These are phyloP conservation scores for Opeltia flavorubescens DNA, from an alignment of 495 filamentous ascomycete species.

Conservation along the genomic window DNA sequence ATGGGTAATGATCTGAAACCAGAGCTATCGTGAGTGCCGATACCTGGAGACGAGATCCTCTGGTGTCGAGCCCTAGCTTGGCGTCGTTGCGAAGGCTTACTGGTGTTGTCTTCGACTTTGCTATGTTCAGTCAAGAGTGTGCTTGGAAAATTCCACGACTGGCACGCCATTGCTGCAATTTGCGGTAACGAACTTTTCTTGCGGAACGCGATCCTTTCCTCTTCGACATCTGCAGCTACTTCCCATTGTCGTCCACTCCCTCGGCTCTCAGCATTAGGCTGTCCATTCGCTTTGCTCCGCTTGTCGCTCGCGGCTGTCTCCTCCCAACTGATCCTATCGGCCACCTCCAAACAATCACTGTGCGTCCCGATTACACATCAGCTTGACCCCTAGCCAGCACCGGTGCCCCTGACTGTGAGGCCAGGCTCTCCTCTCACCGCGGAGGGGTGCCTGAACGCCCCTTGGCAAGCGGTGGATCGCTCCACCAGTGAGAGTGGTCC, in stretches of 20 bases:
- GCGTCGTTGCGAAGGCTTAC: too few relatives aligned
- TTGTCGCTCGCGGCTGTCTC: conserved; percentile 17
- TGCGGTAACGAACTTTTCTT: not conserved
- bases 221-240: not conserved
- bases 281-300: conserved; percentile 15
- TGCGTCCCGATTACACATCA: conserved; percentile 5
- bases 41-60: not conserved
- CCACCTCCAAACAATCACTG: conserved; percentile 7
- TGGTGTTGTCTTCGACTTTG: not conserved
- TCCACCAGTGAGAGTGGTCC: not conserved
- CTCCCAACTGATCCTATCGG: conserved; percentile 9
- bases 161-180: not conserved
- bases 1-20: conserved; percentile 1
- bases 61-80: not conserved
- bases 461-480: not conserved
- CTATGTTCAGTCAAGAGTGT: not conserved
- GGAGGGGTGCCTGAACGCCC: conserved; percentile 1
- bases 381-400: not conserved
- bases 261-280: conserved; percentile 8
- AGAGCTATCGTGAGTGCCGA: not conserved
- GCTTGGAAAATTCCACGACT: not conserved
- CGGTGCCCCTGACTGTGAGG: not conserved
- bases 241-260: not conserved
- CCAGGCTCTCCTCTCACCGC: not conserved
- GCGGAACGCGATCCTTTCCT: not conserved